These are phyloP conservation scores for Yamadazyma triangularis DNA, from an alignment of 1,139 yeast species.

Conservation along the genomic window DNA sequence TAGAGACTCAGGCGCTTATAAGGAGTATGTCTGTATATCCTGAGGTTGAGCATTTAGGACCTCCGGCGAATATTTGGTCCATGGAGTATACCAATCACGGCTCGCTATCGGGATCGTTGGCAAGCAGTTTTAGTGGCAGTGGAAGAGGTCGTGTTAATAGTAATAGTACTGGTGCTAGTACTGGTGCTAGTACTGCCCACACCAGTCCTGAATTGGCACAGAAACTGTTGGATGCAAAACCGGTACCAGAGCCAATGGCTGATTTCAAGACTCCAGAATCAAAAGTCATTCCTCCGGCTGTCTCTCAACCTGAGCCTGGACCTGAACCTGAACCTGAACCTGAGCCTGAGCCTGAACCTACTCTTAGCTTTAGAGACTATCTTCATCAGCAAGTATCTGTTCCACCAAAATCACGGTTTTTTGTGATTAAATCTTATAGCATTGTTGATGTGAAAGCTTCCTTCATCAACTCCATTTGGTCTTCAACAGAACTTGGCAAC, in stretches of 20 bases:
- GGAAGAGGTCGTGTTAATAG: neutral
- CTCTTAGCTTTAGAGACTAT: slow-evolving; percentile 16
- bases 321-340: too few species aligned
- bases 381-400: slow-evolving; percentile 17
- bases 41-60: slow-evolving; percentile 10
- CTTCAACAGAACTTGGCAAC: slow-evolving; percentile 56
- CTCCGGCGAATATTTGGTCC: slow-evolving; percentile 20
- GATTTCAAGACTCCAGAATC: too few species aligned
- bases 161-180: neutral
- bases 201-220: slow-evolving; percentile 1
- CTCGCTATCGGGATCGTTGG: too few species aligned
- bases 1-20: slow-evolving; percentile 18
- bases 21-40: slow-evolving; percentile 13
- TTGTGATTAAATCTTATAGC: slow-evolving; percentile 53
- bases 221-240: too few species aligned
- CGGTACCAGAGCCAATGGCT: too few species aligned
- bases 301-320: too few species aligned
- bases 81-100: slow-evolving; percentile 8
- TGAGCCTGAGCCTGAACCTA: too few species aligned
- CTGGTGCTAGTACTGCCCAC: neutral
- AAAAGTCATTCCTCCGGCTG: too few species aligned
- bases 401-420: slow-evolving; percentile 33
- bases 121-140: neutral
- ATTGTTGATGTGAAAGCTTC: slow-evolving; percentile 48
- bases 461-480: slow-evolving; percentile 49